phyloP scores from a whole-genome alignment of 1,284 basidiomycete genomes.

The Austroboletus novae-zelandiae region DNA sequence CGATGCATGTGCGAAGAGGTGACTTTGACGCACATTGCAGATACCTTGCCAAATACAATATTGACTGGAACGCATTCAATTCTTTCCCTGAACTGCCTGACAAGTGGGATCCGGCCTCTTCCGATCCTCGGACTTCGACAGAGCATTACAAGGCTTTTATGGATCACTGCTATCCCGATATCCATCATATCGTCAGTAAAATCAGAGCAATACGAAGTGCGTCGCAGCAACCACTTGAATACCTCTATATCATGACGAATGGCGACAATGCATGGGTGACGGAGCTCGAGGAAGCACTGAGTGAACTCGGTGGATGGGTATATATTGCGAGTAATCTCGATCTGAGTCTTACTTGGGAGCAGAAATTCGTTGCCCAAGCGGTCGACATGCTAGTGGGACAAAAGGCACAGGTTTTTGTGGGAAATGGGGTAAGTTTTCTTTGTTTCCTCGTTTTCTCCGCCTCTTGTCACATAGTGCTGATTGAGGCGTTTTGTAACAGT shows the following conservation, averaged over 20 bases:
- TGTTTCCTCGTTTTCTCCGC: neutral
- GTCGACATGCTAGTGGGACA: slow-evolving; percentile 47
- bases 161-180: slow-evolving; percentile 39
- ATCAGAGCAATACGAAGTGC: slow-evolving; percentile 26
- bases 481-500: slow-evolving; percentile 34
- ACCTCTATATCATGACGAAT: slow-evolving; percentile 58
- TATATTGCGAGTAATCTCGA: slow-evolving; percentile 35
- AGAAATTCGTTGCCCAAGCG: slow-evolving; percentile 39
- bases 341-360: slow-evolving; percentile 36
- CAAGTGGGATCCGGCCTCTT: slow-evolving; percentile 22
- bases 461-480: neutral
- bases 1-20: slow-evolving; percentile 57
- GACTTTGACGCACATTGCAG: slow-evolving; percentile 53
- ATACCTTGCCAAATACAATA: slow-evolving; percentile 38
- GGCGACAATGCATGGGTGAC: slow-evolving; percentile 44
- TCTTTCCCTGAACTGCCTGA: slow-evolving; percentile 40
- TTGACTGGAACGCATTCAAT: slow-evolving; percentile 41
- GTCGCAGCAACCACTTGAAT: slow-evolving; percentile 20
- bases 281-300: slow-evolving; percentile 43
- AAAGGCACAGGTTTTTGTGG: slow-evolving; percentile 43
- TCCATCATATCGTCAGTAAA: slow-evolving; percentile 36
- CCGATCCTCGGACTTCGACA: slow-evolving; percentile 24
- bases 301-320: slow-evolving; percentile 29
- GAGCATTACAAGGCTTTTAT: slow-evolving; percentile 29
- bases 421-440: slow-evolving; percentile 36